Evolutionary conservation across 139 green algal species (phyloP).

Genomic region (Chlamydomonas incerta): DNA sequence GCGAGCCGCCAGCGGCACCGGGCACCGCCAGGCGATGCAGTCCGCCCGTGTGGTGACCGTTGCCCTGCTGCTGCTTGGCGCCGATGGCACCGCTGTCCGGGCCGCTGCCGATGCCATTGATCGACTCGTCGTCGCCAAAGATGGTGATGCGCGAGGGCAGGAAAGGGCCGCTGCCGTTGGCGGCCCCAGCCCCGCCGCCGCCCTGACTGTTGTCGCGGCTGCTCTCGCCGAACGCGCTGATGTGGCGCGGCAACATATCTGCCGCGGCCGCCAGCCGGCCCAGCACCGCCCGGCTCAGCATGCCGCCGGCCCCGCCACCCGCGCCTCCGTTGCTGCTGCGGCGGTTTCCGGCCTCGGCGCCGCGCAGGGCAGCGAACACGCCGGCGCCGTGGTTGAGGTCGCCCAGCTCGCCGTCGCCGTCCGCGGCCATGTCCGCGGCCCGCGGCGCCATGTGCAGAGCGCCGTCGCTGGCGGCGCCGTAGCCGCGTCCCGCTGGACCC

Average conservation of each 20-base stretch:
- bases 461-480: constrained; percentile 10
- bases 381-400: background rate
- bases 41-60: background rate
- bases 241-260: constrained; percentile 70
- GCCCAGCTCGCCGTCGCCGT: background rate
- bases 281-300: background rate
- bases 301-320: too few relatives aligned
- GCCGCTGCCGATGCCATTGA: background rate
- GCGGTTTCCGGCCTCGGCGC: background rate
- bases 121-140: constrained; percentile 11
- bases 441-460: background rate
- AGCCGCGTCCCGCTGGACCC: background rate
- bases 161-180: constrained; percentile 34
- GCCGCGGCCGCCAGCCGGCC: background rate
- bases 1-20: background rate
- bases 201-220: constrained; percentile 35
- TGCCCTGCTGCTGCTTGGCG: too few relatives aligned
- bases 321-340: too few relatives aligned
- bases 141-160: constrained; percentile 33
- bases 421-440: background rate
- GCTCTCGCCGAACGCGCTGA: constrained; percentile 75
- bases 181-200: constrained; percentile 1
- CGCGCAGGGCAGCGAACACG: background rate
- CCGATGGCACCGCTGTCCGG: background rate
- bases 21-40: constrained; percentile 4